Evolutionary conservation across 257 asterid species (phyloP).

Genomic region (Nemophila menziesii): DNA sequence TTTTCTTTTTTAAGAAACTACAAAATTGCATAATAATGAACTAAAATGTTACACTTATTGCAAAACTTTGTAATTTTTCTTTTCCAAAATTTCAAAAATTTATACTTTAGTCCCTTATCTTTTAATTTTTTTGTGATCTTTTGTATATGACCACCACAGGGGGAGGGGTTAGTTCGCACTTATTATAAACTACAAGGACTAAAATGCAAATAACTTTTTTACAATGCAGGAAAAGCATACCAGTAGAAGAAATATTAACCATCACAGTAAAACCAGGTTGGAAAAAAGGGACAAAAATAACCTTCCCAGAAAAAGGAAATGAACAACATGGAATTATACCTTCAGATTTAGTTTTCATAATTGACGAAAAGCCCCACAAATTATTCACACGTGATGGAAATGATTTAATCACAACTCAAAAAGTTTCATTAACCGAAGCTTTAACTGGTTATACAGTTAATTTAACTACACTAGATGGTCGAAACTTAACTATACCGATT

Average conservation of each 20-base stretch:
- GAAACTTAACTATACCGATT: conserved; percentile 26
- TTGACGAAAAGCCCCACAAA: conserved; percentile 36
- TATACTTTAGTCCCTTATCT: no score
- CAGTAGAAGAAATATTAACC: conserved; percentile 22
- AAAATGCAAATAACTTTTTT: no score
- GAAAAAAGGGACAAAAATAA: conserved; percentile 44
- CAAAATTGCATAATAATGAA: no score
- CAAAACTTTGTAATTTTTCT: no score
- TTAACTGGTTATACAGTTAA: conserved; percentile 26
- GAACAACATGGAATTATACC: conserved; percentile 27
- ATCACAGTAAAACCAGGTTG: conserved; percentile 31
- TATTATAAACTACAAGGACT: no score
- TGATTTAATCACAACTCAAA: conserved; percentile 24
- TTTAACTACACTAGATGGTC: conserved; percentile 27
- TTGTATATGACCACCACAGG: no score
- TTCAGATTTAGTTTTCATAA: conserved; percentile 31
- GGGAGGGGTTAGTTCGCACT: no score
- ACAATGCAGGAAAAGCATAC: conserved; percentile 18
- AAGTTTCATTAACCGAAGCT: conserved; percentile 29
- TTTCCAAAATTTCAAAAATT: no score
- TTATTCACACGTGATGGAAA: conserved; percentile 36
- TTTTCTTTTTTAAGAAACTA: no score
- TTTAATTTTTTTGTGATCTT: no score
- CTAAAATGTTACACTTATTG: no score
- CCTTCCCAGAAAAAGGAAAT: conserved; percentile 36